Base-by-base conservation (phyloP, 2,329 filamentous ascomycete genomes). In the Colletotrichum graminicola region DNA sequence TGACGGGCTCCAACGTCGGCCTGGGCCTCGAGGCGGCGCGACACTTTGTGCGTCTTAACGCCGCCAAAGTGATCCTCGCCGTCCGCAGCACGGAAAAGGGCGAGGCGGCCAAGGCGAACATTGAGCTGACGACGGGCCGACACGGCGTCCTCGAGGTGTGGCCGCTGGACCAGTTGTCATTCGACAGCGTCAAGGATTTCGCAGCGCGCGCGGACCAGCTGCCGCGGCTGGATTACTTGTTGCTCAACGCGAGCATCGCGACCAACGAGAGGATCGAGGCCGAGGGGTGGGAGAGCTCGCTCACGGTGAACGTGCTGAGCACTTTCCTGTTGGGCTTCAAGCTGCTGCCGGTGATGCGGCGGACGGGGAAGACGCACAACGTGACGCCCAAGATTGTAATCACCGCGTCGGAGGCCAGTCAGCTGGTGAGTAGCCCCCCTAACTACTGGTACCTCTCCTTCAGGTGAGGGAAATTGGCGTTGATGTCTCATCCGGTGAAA, bases 301-400 rank as follows among this genome's bases (percentile, higher is more conserved):
- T 86, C 60, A 83, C 82, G 4, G 80, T 87, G 56, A 87, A 88
- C 74, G 82, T 86, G 23, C 77, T 88, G 45, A 80, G 80, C 3
- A 87, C 83, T 0, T 82, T 84, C 45, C 76, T 87, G 36, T 77
- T 87, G 64, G 80, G 81, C 0, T 52, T 87, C 14, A 72, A 82
- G 61, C 73, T 86, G 26, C 75, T 88, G 26, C 85, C 85, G 1
- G 74, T 76, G 32, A 73, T 88, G 74, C 79, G 79, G 26, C 76
- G 76, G 16, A 82, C 81, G 11, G 81, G 80, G 1, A 75, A 63
- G 4, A 75, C 73, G 64, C 76, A 77, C 63, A 82, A 81, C 18
- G 69, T 78, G 7, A 75, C 73, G 59, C 81, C 84, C 18, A 79
- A 79, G 26, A 64, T 86, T 4, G 76, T 77, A 2, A 75, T 85